Conservation (phyloP, 2,329 filamentous ascomycete species). For the Paradendryphiella salina region DNA sequence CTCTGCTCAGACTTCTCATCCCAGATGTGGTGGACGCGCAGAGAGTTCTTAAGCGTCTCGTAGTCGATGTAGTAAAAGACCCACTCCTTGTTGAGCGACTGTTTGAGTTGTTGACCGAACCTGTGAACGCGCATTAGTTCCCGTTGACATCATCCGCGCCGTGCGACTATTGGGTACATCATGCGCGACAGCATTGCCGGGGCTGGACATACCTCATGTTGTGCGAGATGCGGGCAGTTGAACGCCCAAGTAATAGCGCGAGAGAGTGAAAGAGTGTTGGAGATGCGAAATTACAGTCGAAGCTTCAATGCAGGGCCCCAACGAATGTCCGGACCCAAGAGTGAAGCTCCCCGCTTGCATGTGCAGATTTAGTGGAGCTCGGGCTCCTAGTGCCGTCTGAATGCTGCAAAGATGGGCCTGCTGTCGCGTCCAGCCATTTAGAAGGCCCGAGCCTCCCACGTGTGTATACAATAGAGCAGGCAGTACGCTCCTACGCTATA, state of each 20-base stretch:
- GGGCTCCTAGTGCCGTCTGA: slow-evolving; percentile 8
- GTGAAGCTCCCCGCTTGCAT: slow-evolving; percentile 19
- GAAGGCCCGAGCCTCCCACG: slow-evolving; percentile 20
- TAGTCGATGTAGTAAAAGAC: slow-evolving; percentile 99
- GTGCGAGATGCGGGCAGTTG: slow-evolving; percentile 16
- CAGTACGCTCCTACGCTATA: slow-evolving; percentile 12
- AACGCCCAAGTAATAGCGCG: neutral
- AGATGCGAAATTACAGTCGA: slow-evolving; percentile 9
- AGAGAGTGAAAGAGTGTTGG: slow-evolving; percentile 11
- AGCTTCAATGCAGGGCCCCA: slow-evolving; percentile 15
- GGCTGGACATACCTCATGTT: slow-evolving; percentile 24
- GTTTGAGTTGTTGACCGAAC: slow-evolving; percentile 96
- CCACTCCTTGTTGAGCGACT: slow-evolving; percentile 95
- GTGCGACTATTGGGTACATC: slow-evolving; percentile 20
- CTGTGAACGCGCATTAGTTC: slow-evolving; percentile 48
- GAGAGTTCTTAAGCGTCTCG: slow-evolving; percentile 84
- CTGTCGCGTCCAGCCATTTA: slow-evolving; percentile 23
- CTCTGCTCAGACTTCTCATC: slow-evolving; percentile 86
- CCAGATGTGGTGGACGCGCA: slow-evolving; percentile 80
- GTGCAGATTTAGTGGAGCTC: slow-evolving; percentile 19
- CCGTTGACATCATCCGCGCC: slow-evolving; percentile 26
- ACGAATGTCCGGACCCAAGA: slow-evolving; percentile 4
- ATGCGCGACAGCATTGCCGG: slow-evolving; percentile 9
- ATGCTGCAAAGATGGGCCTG: slow-evolving; percentile 14
- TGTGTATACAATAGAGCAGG: slow-evolving; percentile 16